Evolutionary conservation across 345 rosid species (phyloP).

Genomic region (Conringia planisiliqua): DNA sequence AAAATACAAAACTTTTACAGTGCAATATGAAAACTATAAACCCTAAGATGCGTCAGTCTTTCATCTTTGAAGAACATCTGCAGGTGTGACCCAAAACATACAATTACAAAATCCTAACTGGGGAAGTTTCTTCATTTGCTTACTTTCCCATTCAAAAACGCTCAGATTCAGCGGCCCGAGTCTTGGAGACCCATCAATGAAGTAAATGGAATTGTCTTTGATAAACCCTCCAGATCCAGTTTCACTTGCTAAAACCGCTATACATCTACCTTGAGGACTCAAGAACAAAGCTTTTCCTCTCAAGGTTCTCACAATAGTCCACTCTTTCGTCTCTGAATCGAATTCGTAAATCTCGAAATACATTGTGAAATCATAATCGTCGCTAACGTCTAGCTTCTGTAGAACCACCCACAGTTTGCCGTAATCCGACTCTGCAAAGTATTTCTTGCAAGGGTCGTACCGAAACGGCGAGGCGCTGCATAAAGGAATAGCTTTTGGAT

Average conservation of each 20-base stretch:
- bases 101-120: conserved; percentile 19
- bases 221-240: neutral
- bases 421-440: neutral
- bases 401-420: conserved; percentile 2
- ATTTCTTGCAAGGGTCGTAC: conserved; percentile 7
- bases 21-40: neutral
- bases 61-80: neutral
- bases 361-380: conserved; percentile 16
- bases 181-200: neutral
- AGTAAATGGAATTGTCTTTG: neutral
- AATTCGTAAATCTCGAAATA: conserved; percentile 12
- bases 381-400: conserved; percentile 10
- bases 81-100: conserved; percentile 27
- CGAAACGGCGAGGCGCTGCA: conserved; percentile 3
- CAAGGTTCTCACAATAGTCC: neutral
- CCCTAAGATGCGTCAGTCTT: neutral
- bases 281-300: no score
- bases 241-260: neutral
- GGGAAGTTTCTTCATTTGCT: neutral
- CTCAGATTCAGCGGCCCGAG: neutral
- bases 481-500: neutral
- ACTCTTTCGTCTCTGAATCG: neutral
- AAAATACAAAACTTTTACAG: neutral
- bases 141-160: conserved; percentile 24
- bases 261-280: conserved; percentile 9